Base-by-base conservation (phyloP, 176 grass and related monocot genomes). In the Musa itinerans region DNA sequence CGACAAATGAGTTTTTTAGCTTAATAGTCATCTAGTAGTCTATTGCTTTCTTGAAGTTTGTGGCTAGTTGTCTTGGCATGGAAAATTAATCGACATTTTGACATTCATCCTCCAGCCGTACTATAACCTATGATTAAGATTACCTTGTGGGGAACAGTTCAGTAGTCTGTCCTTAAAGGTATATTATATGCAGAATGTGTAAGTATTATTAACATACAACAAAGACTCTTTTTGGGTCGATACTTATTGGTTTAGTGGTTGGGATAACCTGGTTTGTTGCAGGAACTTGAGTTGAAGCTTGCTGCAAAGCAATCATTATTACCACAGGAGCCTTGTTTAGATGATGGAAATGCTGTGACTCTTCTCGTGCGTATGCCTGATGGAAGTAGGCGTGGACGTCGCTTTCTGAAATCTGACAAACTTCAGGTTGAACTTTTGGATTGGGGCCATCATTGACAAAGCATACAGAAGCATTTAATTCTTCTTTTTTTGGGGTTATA, bases 231-330 rank as follows among this genome's bases (percentile, higher is more conserved):
- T 65, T 65, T 65, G 10, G 63, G 10, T 2, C 22, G 57, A 8
- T 8, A 7, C 13, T 15, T 22, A 19, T 15, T 53, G 11, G 63
- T 52, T 17, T 43, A 14, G 22, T 16, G 21, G 9, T 24, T 73
- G 51, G 49, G 27, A 55, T 6, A 26, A 27, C 10, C 2, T 56
- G 24, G 21, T 19, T 56, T 57, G 21, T 27, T 17, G 0, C 76
- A 99, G 96, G 96, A 99, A 68, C 84, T 92, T 63, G 85, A 99
- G 78, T 89, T 83, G 17, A 87, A 86, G 78, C 88, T 99, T 82
- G 73, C 84, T 74, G 91, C 84, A 76, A 94, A 99, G 78, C 75
- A 91, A 89, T 84, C 74, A 43, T 88, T 86, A 58, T 68, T 99
- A 66, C 96, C 96, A 21, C 83, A 85, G 72, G 96, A 95, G 49